Conservation (phyloP, 129 eudicot species). For the Helianthus tuberosus region DNA sequence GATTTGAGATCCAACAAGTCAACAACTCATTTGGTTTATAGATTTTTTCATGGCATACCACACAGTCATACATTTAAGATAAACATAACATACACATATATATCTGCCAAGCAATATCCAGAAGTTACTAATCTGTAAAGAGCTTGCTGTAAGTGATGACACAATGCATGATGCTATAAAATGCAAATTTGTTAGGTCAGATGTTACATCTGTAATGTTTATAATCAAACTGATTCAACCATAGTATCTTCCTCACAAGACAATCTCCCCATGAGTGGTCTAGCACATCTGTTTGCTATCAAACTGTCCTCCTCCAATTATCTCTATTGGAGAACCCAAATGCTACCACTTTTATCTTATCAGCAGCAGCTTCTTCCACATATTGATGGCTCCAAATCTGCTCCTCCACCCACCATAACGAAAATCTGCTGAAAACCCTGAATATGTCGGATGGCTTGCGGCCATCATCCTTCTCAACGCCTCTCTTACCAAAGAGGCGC, state of each 20-base stretch:
- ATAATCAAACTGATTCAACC: not conserved
- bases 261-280: too few relatives aligned
- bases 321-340: too few relatives aligned
- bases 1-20: slow-evolving; percentile 9
- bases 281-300: too few relatives aligned
- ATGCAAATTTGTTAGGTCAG: not conserved
- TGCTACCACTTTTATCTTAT: too few relatives aligned
- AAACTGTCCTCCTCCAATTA: too few relatives aligned
- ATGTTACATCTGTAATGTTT: not conserved
- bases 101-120: not conserved
- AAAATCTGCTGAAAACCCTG: too few relatives aligned
- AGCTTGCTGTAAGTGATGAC: not conserved
- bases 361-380: too few relatives aligned
- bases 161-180: not conserved
- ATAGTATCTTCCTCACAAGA: not conserved
- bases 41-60: slow-evolving; percentile 10
- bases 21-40: slow-evolving; percentile 1
- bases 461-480: too few relatives aligned
- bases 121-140: not conserved
- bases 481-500: too few relatives aligned
- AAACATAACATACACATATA: slow-evolving; percentile 10
- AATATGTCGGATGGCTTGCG: too few relatives aligned
- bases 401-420: too few relatives aligned
- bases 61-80: not conserved
- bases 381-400: too few relatives aligned